Percentiles rank a stretch among this genome's conserved stretches.
These are phyloP conservation scores for Tylopilus balloui DNA, from an alignment of 768 basidiomycete species.

Conservation along the genomic window DNA sequence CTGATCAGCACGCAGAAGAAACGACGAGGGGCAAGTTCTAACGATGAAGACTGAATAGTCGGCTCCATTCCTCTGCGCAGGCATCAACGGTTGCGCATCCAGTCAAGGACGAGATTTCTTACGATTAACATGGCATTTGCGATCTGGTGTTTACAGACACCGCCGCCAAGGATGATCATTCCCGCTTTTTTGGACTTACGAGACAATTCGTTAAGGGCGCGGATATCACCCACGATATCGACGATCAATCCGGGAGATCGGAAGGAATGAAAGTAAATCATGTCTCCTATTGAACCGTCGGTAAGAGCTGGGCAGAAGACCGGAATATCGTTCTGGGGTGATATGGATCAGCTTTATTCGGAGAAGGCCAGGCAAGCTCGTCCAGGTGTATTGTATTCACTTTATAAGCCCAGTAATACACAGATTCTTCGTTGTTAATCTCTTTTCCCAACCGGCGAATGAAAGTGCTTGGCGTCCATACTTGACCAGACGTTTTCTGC, in stretches of 20 bases:
- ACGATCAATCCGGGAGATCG: conserved; percentile 76
- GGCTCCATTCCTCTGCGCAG: conserved; percentile 84
- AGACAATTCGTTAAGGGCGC: conserved; percentile 83
- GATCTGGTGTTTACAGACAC: conserved; percentile 99
- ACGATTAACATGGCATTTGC: conserved; percentile 99
- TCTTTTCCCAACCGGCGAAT: conserved; percentile 94
- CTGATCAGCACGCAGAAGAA: background rate
- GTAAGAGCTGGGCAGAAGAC: conserved; percentile 98
- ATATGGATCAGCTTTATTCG: conserved; percentile 23
- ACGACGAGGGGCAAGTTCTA: conserved; percentile 23
- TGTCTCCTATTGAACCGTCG: conserved; percentile 96
- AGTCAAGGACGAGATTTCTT: conserved; percentile 23
- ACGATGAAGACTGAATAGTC: conserved; percentile 97
- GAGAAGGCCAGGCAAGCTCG: conserved; percentile 9
- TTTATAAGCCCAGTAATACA: conserved; percentile 99
- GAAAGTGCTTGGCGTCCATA: conserved; percentile 94
- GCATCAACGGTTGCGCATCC: conserved; percentile 1
- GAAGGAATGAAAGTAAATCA: conserved; percentile 99
- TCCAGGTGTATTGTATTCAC: conserved; percentile 46
- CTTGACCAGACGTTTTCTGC: conserved; percentile 61
- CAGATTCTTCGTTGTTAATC: conserved; percentile 94
- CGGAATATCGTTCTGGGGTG: conserved; percentile 86
- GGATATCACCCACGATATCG: conserved; percentile 94
- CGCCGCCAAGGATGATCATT: conserved; percentile 97
- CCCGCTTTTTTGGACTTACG: conserved; percentile 89